Percentiles rank a stretch among this genome's conserved stretches.
Evolutionary conservation across 768 basidiomycete species (phyloP).

Genomic region (Butyriboletus loyo): DNA sequence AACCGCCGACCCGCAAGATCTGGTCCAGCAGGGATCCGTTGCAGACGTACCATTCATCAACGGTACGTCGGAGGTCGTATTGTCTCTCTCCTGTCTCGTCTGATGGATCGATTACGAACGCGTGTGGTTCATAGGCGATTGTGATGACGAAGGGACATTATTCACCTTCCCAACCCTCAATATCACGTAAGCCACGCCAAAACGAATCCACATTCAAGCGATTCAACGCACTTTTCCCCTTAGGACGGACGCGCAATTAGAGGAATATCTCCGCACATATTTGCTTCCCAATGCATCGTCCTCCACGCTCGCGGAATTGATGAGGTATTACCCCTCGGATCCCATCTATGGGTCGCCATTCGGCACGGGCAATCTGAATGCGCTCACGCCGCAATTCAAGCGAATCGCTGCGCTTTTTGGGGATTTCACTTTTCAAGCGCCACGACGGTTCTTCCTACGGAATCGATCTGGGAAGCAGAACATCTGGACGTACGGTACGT

Average conservation of each 20-base stretch:
- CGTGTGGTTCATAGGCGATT: slow-evolving; percentile 26
- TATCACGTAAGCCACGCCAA: slow-evolving; percentile 38
- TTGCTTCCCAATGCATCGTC: slow-evolving; percentile 28
- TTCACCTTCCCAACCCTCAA: slow-evolving; percentile 48
- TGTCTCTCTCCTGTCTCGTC: background rate
- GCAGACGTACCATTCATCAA: slow-evolving; percentile 19
- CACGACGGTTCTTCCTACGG: slow-evolving; percentile 46
- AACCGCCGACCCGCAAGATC: slow-evolving; percentile 27
- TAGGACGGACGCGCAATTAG: slow-evolving; percentile 26
- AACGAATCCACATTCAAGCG: background rate
- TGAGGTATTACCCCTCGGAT: slow-evolving; percentile 36
- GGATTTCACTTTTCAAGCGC: slow-evolving; percentile 49
- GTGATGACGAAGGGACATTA: slow-evolving; percentile 43
- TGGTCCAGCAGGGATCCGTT: slow-evolving; percentile 34
- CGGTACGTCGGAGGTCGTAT: background rate
- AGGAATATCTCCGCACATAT: slow-evolving; percentile 31
- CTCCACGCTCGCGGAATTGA: slow-evolving; percentile 26
- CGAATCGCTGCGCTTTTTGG: slow-evolving; percentile 49
- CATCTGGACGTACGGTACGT: slow-evolving; percentile 35
- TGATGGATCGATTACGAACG: background rate
- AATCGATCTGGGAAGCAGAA: slow-evolving; percentile 36
- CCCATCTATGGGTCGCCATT: slow-evolving; percentile 50
- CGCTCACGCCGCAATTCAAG: slow-evolving; percentile 48
- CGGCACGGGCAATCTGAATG: slow-evolving; percentile 43
- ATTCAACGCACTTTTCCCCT: background rate